Conservation (phyloP, 2,329 filamentous ascomycete genomes). For the Ilyonectria robusta region DNA sequence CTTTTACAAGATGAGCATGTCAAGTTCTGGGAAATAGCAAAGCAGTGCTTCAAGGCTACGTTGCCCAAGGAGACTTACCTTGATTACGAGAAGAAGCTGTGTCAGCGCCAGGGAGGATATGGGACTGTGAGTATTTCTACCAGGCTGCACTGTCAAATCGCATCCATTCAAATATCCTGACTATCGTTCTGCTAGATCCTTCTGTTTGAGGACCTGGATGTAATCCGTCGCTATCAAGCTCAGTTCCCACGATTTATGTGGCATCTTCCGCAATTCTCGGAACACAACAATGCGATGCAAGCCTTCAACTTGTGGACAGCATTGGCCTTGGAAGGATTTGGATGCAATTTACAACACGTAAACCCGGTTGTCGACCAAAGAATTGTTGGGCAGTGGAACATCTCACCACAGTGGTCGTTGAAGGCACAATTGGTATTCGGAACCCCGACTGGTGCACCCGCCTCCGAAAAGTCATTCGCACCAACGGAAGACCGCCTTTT, state of each 20-base stretch:
- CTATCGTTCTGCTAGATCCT: constrained; percentile 8
- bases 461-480: constrained; percentile 14
- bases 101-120: constrained; percentile 17
- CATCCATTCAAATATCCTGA: background rate
- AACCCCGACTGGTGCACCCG: constrained; percentile 1
- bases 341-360: constrained; percentile 31
- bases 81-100: constrained; percentile 28
- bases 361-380: constrained; percentile 32
- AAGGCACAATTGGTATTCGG: constrained; percentile 35
- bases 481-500: constrained; percentile 18
- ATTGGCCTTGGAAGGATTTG: constrained; percentile 23
- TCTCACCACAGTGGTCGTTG: constrained; percentile 30
- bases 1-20: constrained; percentile 21
- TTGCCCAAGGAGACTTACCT: constrained; percentile 6
- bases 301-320: constrained; percentile 32
- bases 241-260: constrained; percentile 16
- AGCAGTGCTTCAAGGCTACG: constrained; percentile 21
- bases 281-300: constrained; percentile 33
- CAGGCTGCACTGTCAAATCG: background rate
- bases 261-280: constrained; percentile 31
- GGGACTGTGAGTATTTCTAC: constrained; percentile 20
- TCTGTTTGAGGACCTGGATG: constrained; percentile 31
- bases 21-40: constrained; percentile 31
- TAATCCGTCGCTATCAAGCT: constrained; percentile 23
- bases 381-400: constrained; percentile 26